These are phyloP conservation scores for Dryas integrifolia DNA, from an alignment of 331 rosid species.

Conservation along the genomic window DNA sequence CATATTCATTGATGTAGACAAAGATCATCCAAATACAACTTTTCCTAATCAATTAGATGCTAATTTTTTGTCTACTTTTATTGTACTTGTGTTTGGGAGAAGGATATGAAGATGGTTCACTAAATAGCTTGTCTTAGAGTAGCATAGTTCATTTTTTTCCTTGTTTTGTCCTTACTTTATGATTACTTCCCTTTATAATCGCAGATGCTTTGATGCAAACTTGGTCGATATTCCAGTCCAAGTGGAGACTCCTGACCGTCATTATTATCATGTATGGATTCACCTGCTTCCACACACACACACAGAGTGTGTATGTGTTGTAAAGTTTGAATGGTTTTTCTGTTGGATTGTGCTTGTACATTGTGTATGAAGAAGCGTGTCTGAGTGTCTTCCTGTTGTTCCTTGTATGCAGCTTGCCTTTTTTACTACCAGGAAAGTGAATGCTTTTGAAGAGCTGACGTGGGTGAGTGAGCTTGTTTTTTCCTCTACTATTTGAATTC, in stretches of 20 bases:
- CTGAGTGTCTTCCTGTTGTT: conserved; percentile 17
- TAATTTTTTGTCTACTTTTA: too few species aligned
- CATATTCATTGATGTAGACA: neutral
- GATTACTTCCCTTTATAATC: conserved; percentile 15
- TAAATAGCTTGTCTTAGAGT: too few species aligned
- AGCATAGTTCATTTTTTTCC: neutral
- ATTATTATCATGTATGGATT: conserved; percentile 74
- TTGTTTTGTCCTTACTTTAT: neutral
- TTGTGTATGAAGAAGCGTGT: conserved; percentile 2
- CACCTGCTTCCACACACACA: conserved; percentile 1
- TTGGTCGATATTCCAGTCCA: conserved; percentile 82
- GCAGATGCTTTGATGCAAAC: conserved; percentile 71
- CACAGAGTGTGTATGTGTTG: neutral
- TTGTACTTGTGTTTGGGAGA: neutral
- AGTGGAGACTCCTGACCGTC: conserved; percentile 95
- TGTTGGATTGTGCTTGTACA: conserved; percentile 1
- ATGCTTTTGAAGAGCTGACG: conserved; percentile 78
- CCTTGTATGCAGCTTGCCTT: conserved; percentile 71
- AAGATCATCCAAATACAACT: neutral
- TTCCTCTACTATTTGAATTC: neutral
- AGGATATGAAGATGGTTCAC: neutral
- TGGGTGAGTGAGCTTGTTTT: conserved; percentile 60
- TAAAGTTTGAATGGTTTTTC: neutral
- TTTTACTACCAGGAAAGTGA: conserved; percentile 65
- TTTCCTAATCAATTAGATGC: neutral